Percentiles rank a stretch among this genome's conserved stretches.
phyloP scores from a whole-genome alignment of 108 stramenopile species.

The Chaetoceros tenuissimus region DNA sequence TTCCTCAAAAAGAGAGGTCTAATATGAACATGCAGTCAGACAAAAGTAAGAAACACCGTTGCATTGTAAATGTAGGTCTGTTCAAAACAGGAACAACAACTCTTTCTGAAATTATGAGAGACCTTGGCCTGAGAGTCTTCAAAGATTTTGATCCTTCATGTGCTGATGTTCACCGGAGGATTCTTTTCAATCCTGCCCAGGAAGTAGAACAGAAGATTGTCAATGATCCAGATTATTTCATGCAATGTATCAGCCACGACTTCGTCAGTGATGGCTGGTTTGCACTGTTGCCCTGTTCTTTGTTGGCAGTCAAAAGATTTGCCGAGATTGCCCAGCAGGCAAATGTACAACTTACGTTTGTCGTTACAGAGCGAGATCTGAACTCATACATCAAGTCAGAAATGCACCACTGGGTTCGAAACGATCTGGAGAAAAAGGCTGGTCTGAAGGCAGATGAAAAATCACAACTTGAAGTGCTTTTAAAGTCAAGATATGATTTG shows the following conservation, averaged over 20 bases:
- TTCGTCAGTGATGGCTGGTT: conserved; percentile 29
- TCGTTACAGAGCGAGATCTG: conserved; percentile 16
- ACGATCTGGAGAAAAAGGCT: conserved; percentile 15
- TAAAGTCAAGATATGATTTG: conserved; percentile 1
- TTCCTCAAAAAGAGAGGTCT: too few species aligned
- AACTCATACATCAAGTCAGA: conserved; percentile 18
- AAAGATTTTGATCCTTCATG: conserved; percentile 8
- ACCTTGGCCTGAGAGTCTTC: conserved; percentile 3
- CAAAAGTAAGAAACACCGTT: too few species aligned
- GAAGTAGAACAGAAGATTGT: conserved; percentile 6
- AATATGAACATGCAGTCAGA: too few species aligned
- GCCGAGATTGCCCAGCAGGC: neutral
- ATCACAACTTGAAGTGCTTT: neutral
- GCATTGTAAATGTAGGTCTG: conserved; percentile 35
- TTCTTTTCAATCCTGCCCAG: conserved; percentile 17
- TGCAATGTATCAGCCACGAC: conserved; percentile 6
- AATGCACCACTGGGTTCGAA: conserved; percentile 28
- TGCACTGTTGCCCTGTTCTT: conserved; percentile 15
- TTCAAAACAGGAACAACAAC: conserved; percentile 35
- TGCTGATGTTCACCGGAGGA: conserved; percentile 1
- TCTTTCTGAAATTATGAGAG: conserved; percentile 15
- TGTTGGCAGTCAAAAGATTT: conserved; percentile 1
- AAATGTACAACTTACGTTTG: conserved; percentile 16
- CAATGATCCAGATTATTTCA: conserved; percentile 6
- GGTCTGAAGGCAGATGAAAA: conserved; percentile 9